Conservation (phyloP, 2,329 filamentous ascomycete genomes). For the Botrytis porri region DNA sequence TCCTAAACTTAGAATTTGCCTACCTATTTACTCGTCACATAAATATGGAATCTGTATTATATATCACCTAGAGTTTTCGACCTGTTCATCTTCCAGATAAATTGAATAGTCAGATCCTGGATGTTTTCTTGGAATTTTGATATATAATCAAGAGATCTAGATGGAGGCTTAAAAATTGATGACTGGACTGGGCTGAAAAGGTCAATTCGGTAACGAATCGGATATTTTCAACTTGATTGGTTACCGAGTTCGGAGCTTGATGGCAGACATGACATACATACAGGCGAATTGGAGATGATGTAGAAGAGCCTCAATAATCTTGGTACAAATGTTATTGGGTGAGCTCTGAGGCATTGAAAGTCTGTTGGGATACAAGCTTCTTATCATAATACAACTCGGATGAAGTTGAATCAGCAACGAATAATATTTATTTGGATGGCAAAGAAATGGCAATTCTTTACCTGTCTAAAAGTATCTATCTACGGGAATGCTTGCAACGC, state of each 20-base stretch:
- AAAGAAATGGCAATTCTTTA: not conserved
- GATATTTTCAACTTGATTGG: not conserved
- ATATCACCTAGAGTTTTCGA: not conserved
- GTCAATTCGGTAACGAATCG: not conserved
- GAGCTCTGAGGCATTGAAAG: not conserved
- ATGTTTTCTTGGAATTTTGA: not conserved
- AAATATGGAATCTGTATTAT: not conserved
- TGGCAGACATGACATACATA: not conserved
- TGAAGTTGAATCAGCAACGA: not conserved
- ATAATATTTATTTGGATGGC: not conserved
- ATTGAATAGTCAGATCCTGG: too few species aligned
- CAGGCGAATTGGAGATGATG: not conserved
- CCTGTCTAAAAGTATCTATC: slow-evolving; percentile 10
- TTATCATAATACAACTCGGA: not conserved
- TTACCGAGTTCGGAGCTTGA: not conserved
- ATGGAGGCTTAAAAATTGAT: not conserved
- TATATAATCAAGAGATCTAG: not conserved
- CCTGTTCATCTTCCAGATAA: not conserved
- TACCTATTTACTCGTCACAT: not conserved
- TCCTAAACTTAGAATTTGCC: not conserved
- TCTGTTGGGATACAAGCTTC: not conserved
- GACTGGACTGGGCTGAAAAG: not conserved
- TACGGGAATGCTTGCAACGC: slow-evolving; percentile 1
- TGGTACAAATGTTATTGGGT: not conserved
- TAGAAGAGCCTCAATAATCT: not conserved